phyloP scores from a whole-genome alignment of 106 monocot species.

The Platanthera zijinensis region DNA sequence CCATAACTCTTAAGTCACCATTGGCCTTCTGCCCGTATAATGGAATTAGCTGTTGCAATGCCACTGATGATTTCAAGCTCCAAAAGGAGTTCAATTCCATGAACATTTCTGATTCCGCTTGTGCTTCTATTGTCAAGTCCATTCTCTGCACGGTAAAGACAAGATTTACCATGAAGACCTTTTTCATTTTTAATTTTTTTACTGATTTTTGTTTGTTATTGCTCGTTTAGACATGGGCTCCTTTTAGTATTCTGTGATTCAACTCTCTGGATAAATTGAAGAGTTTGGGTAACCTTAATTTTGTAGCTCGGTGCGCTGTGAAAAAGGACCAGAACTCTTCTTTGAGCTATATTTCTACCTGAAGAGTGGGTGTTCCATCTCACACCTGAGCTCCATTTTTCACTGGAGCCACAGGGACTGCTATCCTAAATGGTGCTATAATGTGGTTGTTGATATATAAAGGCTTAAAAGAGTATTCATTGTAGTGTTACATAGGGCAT shows the following conservation, averaged over 20 bases:
- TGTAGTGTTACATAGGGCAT: no score
- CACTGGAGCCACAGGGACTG: no score
- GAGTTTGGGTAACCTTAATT: no score
- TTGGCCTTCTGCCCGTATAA: conserved; percentile 63
- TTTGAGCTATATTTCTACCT: no score
- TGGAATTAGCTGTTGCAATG: conserved; percentile 72
- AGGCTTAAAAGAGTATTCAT: no score
- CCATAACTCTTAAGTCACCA: conserved; percentile 35
- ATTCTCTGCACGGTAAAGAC: conserved; percentile 48
- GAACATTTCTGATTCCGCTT: conserved; percentile 55
- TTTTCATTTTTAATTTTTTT: not conserved
- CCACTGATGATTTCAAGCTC: conserved; percentile 39
- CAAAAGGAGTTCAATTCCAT: conserved; percentile 47
- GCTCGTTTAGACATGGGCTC: not conserved
- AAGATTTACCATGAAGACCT: not conserved
- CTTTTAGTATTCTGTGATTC: not conserved
- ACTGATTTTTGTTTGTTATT: not conserved
- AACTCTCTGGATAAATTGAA: no score
- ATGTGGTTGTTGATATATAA: no score
- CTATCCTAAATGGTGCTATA: no score
- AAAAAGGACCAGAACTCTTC: no score
- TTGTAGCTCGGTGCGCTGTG: no score
- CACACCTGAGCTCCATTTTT: no score
- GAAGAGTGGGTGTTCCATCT: no score
- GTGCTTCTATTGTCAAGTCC: conserved; percentile 36